Conservation (phyloP, 2,329 filamentous ascomycete genomes). For the Hypoxylon sp. region DNA sequence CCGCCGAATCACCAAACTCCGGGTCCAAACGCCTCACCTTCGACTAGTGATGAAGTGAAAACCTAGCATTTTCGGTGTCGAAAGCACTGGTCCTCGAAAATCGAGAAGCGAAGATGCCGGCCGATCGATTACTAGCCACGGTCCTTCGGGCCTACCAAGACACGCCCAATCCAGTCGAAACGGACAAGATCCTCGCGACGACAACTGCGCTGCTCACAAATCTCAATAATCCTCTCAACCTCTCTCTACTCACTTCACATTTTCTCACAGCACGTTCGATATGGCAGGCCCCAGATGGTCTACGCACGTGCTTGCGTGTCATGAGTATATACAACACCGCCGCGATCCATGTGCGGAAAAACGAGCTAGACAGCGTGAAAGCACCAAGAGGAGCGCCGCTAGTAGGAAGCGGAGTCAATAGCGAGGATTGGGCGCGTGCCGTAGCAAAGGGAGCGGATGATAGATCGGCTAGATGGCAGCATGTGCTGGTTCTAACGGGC, state of each 20-base stretch:
- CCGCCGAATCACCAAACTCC: slow-evolving; percentile 1
- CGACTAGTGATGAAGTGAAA: slow-evolving; percentile 20
- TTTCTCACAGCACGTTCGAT: slow-evolving; percentile 78
- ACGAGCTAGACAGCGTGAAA: slow-evolving; percentile 59
- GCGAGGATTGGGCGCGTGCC: slow-evolving; percentile 68
- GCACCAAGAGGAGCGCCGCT: slow-evolving; percentile 47
- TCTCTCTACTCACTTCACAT: slow-evolving; percentile 79
- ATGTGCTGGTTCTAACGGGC: slow-evolving; percentile 83
- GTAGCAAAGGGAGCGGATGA: slow-evolving; percentile 70
- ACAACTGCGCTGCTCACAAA: slow-evolving; percentile 76
- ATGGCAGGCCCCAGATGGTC: slow-evolving; percentile 73
- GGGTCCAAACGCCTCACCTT: slow-evolving; percentile 17
- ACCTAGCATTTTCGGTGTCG: background rate
- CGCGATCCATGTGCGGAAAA: slow-evolving; percentile 65
- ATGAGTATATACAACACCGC: slow-evolving; percentile 80
- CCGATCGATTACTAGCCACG: slow-evolving; percentile 75
- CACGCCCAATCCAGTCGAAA: slow-evolving; percentile 63
- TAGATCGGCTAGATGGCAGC: slow-evolving; percentile 80
- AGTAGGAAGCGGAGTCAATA: slow-evolving; percentile 59
- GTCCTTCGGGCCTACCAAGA: slow-evolving; percentile 72
- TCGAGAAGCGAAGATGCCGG: slow-evolving; percentile 65
- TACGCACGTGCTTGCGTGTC: slow-evolving; percentile 73
- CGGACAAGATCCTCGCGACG: slow-evolving; percentile 72
- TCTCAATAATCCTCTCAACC: slow-evolving; percentile 80
- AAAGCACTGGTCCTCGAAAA: background rate